Conservation (phyloP, 495 filamentous ascomycete genomes). For the Daldinia vernicosa region DNA sequence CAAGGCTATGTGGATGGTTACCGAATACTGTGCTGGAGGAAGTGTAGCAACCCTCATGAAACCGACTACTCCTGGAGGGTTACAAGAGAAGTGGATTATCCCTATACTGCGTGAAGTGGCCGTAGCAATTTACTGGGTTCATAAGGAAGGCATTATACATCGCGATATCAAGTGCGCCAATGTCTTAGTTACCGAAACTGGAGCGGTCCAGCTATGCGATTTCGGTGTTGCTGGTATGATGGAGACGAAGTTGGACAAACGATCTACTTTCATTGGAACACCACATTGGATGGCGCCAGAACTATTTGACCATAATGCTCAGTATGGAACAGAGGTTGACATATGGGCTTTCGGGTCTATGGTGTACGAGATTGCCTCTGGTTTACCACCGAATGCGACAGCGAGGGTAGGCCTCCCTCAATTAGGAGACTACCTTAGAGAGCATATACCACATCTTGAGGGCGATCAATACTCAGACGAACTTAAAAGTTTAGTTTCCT, state of each 20-base stretch:
- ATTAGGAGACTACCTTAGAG: slow-evolving; percentile 69
- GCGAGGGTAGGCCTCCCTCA: slow-evolving; percentile 58
- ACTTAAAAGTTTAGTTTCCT: slow-evolving; percentile 79
- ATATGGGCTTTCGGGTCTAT: slow-evolving; percentile 97
- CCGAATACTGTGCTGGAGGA: slow-evolving; percentile 93
- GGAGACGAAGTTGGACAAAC: slow-evolving; percentile 83
- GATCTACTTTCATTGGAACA: slow-evolving; percentile 92
- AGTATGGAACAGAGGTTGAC: slow-evolving; percentile 78
- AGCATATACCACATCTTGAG: slow-evolving; percentile 74
- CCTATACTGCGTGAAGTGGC: slow-evolving; percentile 89
- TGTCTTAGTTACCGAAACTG: slow-evolving; percentile 87
- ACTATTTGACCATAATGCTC: slow-evolving; percentile 66
- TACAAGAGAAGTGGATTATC: slow-evolving; percentile 91
- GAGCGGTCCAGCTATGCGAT: slow-evolving; percentile 89
- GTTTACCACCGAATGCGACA: slow-evolving; percentile 75
- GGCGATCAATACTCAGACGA: slow-evolving; percentile 78
- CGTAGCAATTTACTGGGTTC: slow-evolving; percentile 83
- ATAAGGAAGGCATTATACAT: slow-evolving; percentile 93
- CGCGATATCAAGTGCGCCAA: slow-evolving; percentile 97
- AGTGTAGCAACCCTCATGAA: slow-evolving; percentile 87
- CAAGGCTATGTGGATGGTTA: slow-evolving; percentile 92
- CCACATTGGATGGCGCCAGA: slow-evolving; percentile 98
- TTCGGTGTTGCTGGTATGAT: slow-evolving; percentile 93
- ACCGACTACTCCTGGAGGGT: slow-evolving; percentile 70
- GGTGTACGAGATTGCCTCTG: slow-evolving; percentile 89